These are phyloP conservation scores for Blumeria graminis DNA, from an alignment of 2,329 filamentous ascomycete genomes.

Conservation along the genomic window DNA sequence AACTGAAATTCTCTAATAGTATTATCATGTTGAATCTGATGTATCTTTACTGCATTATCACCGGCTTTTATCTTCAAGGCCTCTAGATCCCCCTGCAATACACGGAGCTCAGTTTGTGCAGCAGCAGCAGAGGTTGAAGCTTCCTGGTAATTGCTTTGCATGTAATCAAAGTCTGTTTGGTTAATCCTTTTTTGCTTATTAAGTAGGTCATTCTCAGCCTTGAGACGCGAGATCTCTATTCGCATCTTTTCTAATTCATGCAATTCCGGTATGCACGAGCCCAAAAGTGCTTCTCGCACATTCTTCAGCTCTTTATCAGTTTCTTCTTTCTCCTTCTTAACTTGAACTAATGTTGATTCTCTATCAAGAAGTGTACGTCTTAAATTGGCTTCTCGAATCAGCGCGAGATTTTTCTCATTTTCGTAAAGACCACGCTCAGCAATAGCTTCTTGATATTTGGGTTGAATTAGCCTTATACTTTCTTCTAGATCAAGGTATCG, in stretches of 20 bases:
- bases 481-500: slow-evolving; percentile 23
- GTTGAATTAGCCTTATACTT: slow-evolving; percentile 22
- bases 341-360: slow-evolving; percentile 8
- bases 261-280: slow-evolving; percentile 17
- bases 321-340: slow-evolving; percentile 8
- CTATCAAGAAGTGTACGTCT: neutral
- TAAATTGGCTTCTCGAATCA: slow-evolving; percentile 3
- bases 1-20: slow-evolving; percentile 4
- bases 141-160: slow-evolving; percentile 12
- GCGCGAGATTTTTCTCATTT: slow-evolving; percentile 15
- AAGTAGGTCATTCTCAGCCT: slow-evolving; percentile 8
- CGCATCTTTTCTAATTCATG: slow-evolving; percentile 20
- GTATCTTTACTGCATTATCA: slow-evolving; percentile 11
- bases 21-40: slow-evolving; percentile 9
- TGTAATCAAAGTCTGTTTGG: slow-evolving; percentile 12
- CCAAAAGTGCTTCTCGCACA: slow-evolving; percentile 5
- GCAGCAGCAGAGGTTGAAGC: slow-evolving; percentile 9
- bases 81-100: slow-evolving; percentile 6
- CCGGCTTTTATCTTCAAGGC: slow-evolving; percentile 7
- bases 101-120: slow-evolving; percentile 5
- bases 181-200: slow-evolving; percentile 6
- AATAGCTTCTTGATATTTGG: slow-evolving; percentile 24
- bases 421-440: slow-evolving; percentile 27
- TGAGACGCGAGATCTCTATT: slow-evolving; percentile 13
- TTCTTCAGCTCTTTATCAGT: slow-evolving; percentile 11